phyloP scores from a whole-genome alignment of 2,329 filamentous ascomycete species.

The Monosporascus sp. region DNA sequence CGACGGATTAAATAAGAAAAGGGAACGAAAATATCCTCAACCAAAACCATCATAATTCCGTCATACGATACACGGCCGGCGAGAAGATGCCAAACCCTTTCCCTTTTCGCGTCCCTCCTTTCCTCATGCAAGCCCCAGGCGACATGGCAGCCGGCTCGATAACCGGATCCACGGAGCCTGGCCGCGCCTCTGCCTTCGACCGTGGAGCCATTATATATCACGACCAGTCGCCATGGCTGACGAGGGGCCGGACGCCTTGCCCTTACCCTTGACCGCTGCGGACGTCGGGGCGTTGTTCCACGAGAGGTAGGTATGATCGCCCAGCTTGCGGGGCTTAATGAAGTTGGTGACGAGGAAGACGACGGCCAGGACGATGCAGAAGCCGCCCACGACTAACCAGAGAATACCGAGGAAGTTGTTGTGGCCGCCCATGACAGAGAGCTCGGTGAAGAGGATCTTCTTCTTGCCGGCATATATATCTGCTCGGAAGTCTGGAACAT shows the following conservation, averaged over 20 bases:
- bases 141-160: neutral
- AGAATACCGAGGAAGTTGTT: constrained; percentile 96
- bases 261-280: constrained; percentile 29
- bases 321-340: constrained; percentile 92
- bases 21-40: neutral
- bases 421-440: constrained; percentile 88
- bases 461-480: constrained; percentile 79
- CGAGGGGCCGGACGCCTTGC: constrained; percentile 35
- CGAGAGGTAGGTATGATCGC: constrained; percentile 93
- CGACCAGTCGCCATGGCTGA: constrained; percentile 51
- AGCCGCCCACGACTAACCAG: constrained; percentile 87
- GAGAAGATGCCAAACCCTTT: neutral
- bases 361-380: constrained; percentile 83
- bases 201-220: constrained; percentile 32
- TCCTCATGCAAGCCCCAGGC: neutral
- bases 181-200: neutral
- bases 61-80: neutral
- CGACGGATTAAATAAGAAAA: neutral
- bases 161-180: too few relatives aligned
- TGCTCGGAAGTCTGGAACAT: constrained; percentile 68
- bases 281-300: constrained; percentile 68
- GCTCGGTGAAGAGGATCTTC: constrained; percentile 80
- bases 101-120: neutral
- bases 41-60: neutral
- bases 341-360: constrained; percentile 88